Percentiles rank a stretch among this genome's conserved stretches.
phyloP scores from a whole-genome alignment of 2,329 filamentous ascomycete species.

The Venturia oleaginea region DNA sequence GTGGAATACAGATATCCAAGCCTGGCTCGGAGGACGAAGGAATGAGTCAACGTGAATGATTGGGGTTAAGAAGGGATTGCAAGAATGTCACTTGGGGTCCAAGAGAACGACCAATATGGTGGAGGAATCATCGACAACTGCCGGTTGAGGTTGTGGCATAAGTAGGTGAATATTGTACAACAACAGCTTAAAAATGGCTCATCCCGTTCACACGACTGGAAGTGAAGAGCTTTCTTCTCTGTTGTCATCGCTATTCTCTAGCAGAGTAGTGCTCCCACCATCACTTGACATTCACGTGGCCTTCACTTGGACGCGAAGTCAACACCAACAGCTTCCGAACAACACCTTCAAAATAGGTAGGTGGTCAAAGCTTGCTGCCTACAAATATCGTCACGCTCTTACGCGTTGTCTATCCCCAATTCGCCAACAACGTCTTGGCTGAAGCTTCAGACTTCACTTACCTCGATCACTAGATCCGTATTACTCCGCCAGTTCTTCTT shows the following conservation, averaged over 20 bases:
- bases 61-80: not conserved
- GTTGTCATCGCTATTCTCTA: not conserved
- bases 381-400: not conserved
- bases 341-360: not conserved
- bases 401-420: not conserved
- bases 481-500: not conserved
- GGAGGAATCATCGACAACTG: not conserved
- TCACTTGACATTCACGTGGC: not conserved
- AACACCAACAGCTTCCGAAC: not conserved
- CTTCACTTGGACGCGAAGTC: not conserved
- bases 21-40: not conserved
- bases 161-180: not conserved
- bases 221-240: not conserved
- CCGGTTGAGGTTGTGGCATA: not conserved
- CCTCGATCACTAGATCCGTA: not conserved
- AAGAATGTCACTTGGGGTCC: not conserved
- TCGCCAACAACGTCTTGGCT: not conserved
- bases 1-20: slow-evolving; percentile 6
- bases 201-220: not conserved
- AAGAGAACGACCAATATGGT: not conserved
- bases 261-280: not conserved
- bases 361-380: not conserved
- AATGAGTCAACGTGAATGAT: not conserved
- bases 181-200: not conserved
- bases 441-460: not conserved